Percentiles rank a stretch among this genome's conserved stretches.
Conservation (phyloP, 495 filamentous ascomycete genomes). For the Aspergillus incahuasiensis region DNA sequence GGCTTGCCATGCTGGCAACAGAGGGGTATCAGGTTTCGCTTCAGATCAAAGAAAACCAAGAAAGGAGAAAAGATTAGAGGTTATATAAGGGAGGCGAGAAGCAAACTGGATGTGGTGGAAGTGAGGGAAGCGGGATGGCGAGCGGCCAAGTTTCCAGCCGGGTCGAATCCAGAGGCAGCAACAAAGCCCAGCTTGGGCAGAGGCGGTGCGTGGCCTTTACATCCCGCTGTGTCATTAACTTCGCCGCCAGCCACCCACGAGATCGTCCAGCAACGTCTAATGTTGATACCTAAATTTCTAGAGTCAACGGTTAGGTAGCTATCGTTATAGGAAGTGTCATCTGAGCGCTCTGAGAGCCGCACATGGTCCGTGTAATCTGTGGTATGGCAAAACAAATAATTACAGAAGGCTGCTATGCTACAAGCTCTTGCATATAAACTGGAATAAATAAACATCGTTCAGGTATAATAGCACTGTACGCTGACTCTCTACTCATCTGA, state of each 20-base stretch:
- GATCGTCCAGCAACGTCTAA: neutral
- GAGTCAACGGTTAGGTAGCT: neutral
- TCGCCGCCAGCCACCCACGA: neutral
- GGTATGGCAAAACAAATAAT: constrained; percentile 24
- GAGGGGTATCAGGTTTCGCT: constrained; percentile 17
- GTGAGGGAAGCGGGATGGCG: constrained; percentile 9
- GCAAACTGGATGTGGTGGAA: constrained; percentile 1
- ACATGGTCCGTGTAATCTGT: neutral
- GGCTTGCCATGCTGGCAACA: constrained; percentile 46
- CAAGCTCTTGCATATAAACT: constrained; percentile 18
- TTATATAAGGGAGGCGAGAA: constrained; percentile 1
- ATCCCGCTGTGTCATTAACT: neutral
- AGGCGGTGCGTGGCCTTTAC: constrained; percentile 6
- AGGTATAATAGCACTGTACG: constrained; percentile 7
- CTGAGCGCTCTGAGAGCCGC: neutral
- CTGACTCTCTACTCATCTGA: constrained; percentile 72
- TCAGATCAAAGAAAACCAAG: constrained; percentile 15
- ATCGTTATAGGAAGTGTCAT: neutral
- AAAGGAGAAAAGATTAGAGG: constrained; percentile 3
- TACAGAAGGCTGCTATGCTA: constrained; percentile 41
- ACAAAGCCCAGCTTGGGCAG: constrained; percentile 12
- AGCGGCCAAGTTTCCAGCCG: constrained; percentile 13
- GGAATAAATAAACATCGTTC: constrained; percentile 8
- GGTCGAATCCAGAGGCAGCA: constrained; percentile 10
- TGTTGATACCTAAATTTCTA: neutral